Percentiles rank a stretch among this genome's conserved stretches.
Conservation (phyloP, 2,329 filamentous ascomycete species). For the Trichophyton schoenleinii region DNA sequence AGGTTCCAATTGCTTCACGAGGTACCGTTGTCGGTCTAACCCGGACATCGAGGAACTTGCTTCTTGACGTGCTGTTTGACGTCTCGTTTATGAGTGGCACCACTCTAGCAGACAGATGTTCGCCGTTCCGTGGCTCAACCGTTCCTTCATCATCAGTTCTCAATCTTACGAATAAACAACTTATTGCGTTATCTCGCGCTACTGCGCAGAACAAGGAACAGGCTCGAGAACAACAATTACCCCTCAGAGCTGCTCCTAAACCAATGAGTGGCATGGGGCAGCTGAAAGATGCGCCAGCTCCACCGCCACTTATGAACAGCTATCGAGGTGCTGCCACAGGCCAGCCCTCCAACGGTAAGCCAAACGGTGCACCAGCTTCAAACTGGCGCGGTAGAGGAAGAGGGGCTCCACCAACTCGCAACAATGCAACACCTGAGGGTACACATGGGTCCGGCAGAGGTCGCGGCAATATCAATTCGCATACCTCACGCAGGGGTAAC, state of each 20-base stretch:
- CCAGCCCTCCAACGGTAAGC: constrained; percentile 26
- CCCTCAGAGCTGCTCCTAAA: constrained; percentile 39
- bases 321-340: constrained; percentile 47
- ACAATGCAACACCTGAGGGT: constrained; percentile 12
- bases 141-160: constrained; percentile 78
- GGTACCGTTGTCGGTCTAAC: constrained; percentile 95
- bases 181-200: constrained; percentile 47
- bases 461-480: not conserved
- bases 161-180: constrained; percentile 72
- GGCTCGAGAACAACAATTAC: constrained; percentile 43
- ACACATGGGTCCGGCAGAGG: not conserved
- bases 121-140: constrained; percentile 86
- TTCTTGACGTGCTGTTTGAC: constrained; percentile 90
- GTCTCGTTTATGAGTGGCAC: constrained; percentile 94
- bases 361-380: constrained; percentile 26
- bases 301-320: constrained; percentile 45
- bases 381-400: constrained; percentile 28
- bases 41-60: constrained; percentile 64
- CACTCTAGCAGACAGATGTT: constrained; percentile 76
- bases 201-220: constrained; percentile 20
- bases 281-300: constrained; percentile 38
- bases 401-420: constrained; percentile 17
- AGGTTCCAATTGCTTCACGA: constrained; percentile 81
- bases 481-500: not conserved
- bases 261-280: constrained; percentile 50